phyloP scores from a whole-genome alignment of 176 grass and related monocot genomes.

The Aegilops sharonensis region DNA sequence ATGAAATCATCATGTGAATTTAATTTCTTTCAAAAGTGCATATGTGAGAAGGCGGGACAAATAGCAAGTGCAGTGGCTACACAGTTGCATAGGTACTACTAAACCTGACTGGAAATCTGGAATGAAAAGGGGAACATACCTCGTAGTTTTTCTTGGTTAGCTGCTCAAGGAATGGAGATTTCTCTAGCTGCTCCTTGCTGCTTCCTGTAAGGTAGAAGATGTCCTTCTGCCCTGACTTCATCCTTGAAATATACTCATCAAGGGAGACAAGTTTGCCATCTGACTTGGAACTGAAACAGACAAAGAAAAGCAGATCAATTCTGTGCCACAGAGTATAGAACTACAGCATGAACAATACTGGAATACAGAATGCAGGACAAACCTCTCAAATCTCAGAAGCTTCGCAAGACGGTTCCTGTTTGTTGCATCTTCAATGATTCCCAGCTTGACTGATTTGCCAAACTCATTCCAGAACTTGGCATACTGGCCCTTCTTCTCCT shows the following conservation, averaged over 20 bases:
- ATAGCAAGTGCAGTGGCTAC: no score
- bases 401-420: slow-evolving; percentile 97
- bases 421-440: slow-evolving; percentile 96
- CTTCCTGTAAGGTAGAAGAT: slow-evolving; percentile 96
- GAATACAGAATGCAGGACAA: not conserved
- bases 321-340: not conserved
- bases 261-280: slow-evolving; percentile 96
- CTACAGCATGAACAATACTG: not conserved
- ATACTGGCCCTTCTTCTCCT: slow-evolving; percentile 92
- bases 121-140: slow-evolving; percentile 32
- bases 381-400: slow-evolving; percentile 96
- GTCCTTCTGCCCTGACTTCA: slow-evolving; percentile 93
- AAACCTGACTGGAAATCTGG: not conserved
- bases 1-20: not conserved
- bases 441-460: slow-evolving; percentile 97
- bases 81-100: not conserved
- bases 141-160: slow-evolving; percentile 95
- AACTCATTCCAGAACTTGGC: slow-evolving; percentile 99
- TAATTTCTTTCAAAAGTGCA: no score
- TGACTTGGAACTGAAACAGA: slow-evolving; percentile 77
- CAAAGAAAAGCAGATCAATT: slow-evolving; percentile 21
- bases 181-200: slow-evolving; percentile 95
- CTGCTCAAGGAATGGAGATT: slow-evolving; percentile 97
- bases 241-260: slow-evolving; percentile 97
- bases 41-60: no score